Evolutionary conservation across 2,329 filamentous ascomycete species (phyloP).

Genomic region (Hymenoscyphus occultus): DNA sequence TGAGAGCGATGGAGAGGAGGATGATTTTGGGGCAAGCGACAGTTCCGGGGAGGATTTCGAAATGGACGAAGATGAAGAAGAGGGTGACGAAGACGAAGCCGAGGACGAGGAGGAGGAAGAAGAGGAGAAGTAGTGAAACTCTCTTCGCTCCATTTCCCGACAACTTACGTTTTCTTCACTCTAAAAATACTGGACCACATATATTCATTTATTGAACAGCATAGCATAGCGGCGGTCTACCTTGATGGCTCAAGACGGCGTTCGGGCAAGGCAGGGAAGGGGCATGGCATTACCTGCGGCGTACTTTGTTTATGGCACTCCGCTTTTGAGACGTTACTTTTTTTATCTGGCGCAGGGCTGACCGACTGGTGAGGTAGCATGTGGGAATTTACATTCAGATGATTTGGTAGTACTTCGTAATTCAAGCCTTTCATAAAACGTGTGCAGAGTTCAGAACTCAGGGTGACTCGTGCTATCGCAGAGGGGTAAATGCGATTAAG

Average conservation of each 20-base stretch:
- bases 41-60: conserved; percentile 58
- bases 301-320: conserved; percentile 13
- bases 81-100: conserved; percentile 54
- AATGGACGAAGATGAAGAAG: conserved; percentile 57
- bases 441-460: background rate
- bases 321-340: conserved; percentile 12
- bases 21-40: conserved; percentile 75
- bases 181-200: conserved; percentile 6
- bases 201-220: conserved; percentile 22
- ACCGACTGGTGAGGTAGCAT: background rate
- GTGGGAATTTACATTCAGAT: background rate
- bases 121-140: conserved; percentile 18
- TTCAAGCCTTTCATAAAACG: background rate
- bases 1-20: conserved; percentile 64
- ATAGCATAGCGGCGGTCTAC: conserved; percentile 15
- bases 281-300: conserved; percentile 20
- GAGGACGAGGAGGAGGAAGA: conserved; percentile 48
- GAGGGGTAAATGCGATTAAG: background rate
- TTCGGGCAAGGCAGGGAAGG: conserved; percentile 17
- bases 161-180: background rate
- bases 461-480: background rate
- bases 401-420: background rate
- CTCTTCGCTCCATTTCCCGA: background rate
- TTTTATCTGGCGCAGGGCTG: conserved; percentile 15
- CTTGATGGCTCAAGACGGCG: conserved; percentile 21